These are phyloP conservation scores for Trichosporon sp. DNA, from an alignment of 1,284 basidiomycete species.

Conservation along the genomic window DNA sequence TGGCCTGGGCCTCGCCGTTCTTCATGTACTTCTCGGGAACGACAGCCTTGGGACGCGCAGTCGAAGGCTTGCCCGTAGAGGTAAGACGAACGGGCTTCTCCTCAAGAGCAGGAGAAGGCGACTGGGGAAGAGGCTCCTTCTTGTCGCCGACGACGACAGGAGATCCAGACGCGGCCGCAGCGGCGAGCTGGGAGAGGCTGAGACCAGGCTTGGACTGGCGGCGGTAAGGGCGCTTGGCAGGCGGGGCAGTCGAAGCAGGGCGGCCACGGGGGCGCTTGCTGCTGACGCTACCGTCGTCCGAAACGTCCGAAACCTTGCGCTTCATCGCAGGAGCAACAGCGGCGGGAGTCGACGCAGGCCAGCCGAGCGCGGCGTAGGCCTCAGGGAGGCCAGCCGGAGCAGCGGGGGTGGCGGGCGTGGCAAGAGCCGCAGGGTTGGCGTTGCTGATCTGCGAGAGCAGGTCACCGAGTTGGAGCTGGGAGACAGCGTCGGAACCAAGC, in stretches of 20 bases:
- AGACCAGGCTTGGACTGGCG: constrained; percentile 36
- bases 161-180: constrained; percentile 32
- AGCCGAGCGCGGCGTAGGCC: constrained; percentile 35
- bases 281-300: constrained; percentile 31
- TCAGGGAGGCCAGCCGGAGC: constrained; percentile 25
- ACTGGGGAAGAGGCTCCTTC: constrained; percentile 15
- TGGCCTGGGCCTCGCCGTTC: constrained; percentile 43
- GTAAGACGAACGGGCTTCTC: constrained; percentile 36
- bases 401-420: constrained; percentile 20
- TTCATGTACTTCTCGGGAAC: constrained; percentile 50
- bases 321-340: constrained; percentile 34
- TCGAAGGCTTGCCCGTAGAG: constrained; percentile 45
- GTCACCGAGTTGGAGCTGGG: constrained; percentile 39
- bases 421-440: constrained; percentile 12
- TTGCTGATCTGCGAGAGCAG: constrained; percentile 31
- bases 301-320: constrained; percentile 42
- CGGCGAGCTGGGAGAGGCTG: constrained; percentile 34
- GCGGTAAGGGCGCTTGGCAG: constrained; percentile 36
- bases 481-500: constrained; percentile 36
- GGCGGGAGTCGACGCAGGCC: constrained; percentile 27
- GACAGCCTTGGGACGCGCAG: constrained; percentile 48
- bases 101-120: constrained; percentile 23
- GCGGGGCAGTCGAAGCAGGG: constrained; percentile 28
- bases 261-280: constrained; percentile 42
- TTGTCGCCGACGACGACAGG: constrained; percentile 25